Conservation (phyloP, 257 asterid genomes). For the Forsythia suspensa region DNA sequence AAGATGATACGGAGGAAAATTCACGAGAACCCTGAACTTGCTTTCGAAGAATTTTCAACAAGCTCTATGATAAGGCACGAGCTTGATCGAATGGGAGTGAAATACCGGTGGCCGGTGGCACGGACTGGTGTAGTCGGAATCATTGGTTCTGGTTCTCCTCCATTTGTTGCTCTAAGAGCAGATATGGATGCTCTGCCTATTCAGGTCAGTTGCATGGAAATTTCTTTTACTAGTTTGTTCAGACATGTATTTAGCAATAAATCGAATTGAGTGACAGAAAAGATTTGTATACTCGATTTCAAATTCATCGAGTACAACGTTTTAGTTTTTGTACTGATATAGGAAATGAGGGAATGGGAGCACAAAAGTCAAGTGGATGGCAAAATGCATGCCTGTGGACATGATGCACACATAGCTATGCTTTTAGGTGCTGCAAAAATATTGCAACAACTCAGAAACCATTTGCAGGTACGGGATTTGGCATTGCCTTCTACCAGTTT, state of each 20-base stretch:
- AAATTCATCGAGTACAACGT: no score
- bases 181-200: constrained; percentile 66
- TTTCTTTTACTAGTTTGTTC: no score
- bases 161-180: constrained; percentile 64
- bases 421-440: constrained; percentile 48
- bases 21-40: constrained; percentile 57
- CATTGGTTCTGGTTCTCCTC: constrained; percentile 50
- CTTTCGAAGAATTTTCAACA: constrained; percentile 46
- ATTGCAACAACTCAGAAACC: constrained; percentile 31
- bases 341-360: constrained; percentile 51
- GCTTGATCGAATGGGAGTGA: constrained; percentile 46
- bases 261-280: not conserved
- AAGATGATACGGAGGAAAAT: constrained; percentile 40
- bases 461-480: constrained; percentile 7
- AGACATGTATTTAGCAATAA: not conserved
- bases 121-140: constrained; percentile 49
- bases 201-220: constrained; percentile 29
- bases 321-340: not conserved
- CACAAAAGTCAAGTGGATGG: constrained; percentile 42
- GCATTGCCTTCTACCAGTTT: no score
- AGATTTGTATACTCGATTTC: no score
- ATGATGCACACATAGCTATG: constrained; percentile 50
- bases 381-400: constrained; percentile 59
- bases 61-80: constrained; percentile 44
- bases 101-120: constrained; percentile 55